phyloP scores from a whole-genome alignment of 306 rosid genomes.

The Trifolium pratense region DNA sequence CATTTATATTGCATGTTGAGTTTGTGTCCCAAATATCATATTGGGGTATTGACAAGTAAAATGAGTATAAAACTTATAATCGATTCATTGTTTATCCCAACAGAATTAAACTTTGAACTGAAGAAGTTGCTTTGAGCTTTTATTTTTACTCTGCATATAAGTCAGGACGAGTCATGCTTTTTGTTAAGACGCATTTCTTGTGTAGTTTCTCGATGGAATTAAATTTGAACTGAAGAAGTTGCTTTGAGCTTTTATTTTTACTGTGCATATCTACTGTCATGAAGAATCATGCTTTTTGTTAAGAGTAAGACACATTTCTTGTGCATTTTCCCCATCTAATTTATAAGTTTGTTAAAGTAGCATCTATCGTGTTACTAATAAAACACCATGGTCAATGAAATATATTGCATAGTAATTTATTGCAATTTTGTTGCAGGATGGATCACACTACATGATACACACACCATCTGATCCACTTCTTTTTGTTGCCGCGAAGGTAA shows the following conservation, averaged over 20 bases:
- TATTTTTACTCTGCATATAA: background rate
- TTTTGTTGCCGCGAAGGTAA: conserved; percentile 54
- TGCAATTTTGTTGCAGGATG: conserved; percentile 61
- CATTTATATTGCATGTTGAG: background rate
- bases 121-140: background rate
- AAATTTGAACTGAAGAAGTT: background rate
- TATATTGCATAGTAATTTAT: conserved; percentile 35
- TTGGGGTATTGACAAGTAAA: background rate
- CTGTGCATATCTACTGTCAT: background rate
- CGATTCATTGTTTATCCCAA: background rate
- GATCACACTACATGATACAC: conserved; percentile 84
- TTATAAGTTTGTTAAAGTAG: conserved; percentile 10
- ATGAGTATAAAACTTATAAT: background rate
- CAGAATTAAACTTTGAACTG: background rate
- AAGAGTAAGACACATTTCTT: conserved; percentile 29
- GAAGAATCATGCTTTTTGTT: conserved; percentile 1
- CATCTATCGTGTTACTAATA: conserved; percentile 13
- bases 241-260: conserved; percentile 2
- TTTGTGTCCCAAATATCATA: background rate
- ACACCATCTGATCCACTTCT: conserved; percentile 90
- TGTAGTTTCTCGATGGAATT: background rate
- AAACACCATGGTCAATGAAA: conserved; percentile 20
- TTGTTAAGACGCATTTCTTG: conserved; percentile 20
- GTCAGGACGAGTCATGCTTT: background rate
- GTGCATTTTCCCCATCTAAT: conserved; percentile 1